phyloP scores from a whole-genome alignment of 768 basidiomycete species.

The Phylloporus rhodoxanthus region DNA sequence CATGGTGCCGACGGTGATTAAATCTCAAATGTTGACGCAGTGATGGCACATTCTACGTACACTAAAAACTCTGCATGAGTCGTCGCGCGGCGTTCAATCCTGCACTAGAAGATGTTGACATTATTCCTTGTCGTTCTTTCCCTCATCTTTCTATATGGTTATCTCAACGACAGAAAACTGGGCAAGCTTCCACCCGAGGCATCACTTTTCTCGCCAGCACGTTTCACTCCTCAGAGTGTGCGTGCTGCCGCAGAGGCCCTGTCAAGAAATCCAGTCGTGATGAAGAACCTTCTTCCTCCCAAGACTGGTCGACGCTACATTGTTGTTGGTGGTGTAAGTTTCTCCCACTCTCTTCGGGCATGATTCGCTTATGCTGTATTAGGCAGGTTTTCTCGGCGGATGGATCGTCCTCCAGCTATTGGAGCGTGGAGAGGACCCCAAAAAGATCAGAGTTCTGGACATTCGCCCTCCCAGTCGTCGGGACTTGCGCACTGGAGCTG shows the following conservation, averaged over 20 bases:
- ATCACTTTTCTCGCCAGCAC: conserved; percentile 43
- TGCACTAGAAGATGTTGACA: conserved; percentile 15
- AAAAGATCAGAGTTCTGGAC: conserved; percentile 60
- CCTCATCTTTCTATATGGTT: conserved; percentile 34
- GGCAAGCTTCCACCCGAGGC: conserved; percentile 44
- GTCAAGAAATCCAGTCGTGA: conserved; percentile 29
- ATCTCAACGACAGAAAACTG: conserved; percentile 52
- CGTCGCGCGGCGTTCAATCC: not conserved
- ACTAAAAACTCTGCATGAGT: not conserved
- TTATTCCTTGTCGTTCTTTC: conserved; percentile 4
- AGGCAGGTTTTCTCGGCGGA: conserved; percentile 74
- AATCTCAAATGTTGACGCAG: not conserved
- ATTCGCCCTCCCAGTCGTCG: conserved; percentile 53
- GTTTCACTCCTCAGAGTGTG: conserved; percentile 43
- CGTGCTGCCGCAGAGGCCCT: conserved; percentile 35
- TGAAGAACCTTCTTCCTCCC: conserved; percentile 49
- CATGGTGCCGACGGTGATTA: conserved; percentile 1
- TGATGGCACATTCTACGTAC: not conserved
- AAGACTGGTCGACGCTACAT: conserved; percentile 73
- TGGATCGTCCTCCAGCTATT: conserved; percentile 71
- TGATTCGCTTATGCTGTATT: not conserved
- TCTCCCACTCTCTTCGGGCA: not conserved
- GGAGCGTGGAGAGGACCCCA: conserved; percentile 65
- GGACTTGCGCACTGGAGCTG: conserved; percentile 50
- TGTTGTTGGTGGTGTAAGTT: conserved; percentile 65